Base-by-base conservation (phyloP, 2,329 filamentous ascomycete genomes). In the Penicillium thymicola region DNA sequence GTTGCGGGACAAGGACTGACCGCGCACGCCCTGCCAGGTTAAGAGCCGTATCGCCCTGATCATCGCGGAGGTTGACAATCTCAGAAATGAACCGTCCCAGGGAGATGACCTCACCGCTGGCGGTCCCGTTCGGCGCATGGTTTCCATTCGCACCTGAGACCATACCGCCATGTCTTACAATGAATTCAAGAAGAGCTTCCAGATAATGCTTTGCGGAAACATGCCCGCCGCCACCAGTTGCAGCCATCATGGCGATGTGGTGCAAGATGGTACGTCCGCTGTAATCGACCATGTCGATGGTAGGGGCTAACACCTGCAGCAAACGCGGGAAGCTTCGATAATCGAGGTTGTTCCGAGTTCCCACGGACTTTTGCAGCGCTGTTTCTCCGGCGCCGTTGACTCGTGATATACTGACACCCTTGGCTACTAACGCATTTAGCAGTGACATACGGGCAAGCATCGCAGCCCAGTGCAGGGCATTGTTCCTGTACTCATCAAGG, bases 1-100 rank as follows among this genome's bases (percentile, higher is more conserved):
- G 80, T 71, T 99, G 94, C n/a, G 92, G 93, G 56, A 97, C 96
- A 66, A 99, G 96, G 67, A 91, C 95, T 71, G 96, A 97, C 23
- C 92, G 91, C 64, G 97, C 96, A 59, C 94, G 84, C 2, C 94
- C 92, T 2, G 93, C 94, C 60, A 97, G 88, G 65, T 97, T 97
- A 21, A 99, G 80, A 0, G 94, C 94, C 0, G 94, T 99, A 69
- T 99, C 96, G 0, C 94, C 94, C 34, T 89, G 89, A 67, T 92
- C 92, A 73, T 99, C 94, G 67, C 93, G 89, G 0, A 92, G 89
- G 67, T 99, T 97, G 58, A 99, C 93, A 72, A 99, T 95, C 70
- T 97, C 92, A 47, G 89, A 90, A 84, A 99, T 95, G 76, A 99
- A 99, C 37, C 91, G 87, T 30, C 90, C 92, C 51, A 99, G 82